Evolutionary conservation across 768 basidiomycete genomes (phyloP).

Genomic region (Mycena rebaudengoi): DNA sequence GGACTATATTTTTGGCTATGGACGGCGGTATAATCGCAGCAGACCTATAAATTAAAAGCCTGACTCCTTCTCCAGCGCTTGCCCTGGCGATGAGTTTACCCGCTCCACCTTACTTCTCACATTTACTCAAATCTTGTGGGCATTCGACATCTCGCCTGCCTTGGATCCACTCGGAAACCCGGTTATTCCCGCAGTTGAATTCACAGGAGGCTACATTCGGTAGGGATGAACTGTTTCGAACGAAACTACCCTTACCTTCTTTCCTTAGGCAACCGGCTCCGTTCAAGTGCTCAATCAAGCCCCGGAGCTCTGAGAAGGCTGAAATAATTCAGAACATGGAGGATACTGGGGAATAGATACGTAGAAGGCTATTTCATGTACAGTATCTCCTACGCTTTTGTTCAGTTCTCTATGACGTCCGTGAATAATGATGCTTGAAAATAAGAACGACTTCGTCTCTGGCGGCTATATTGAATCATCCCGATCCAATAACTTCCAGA

Average conservation of each 20-base stretch:
- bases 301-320: neutral
- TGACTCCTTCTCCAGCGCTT: neutral
- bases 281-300: neutral
- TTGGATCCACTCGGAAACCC: neutral
- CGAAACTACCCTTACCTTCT: neutral
- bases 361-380: too few species aligned
- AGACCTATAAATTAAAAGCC: neutral
- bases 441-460: too few species aligned
- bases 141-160: neutral
- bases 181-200: neutral
- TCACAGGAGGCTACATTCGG: neutral
- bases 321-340: neutral
- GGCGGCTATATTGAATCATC: too few species aligned
- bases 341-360: too few species aligned
- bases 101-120: neutral
- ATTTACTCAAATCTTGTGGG: neutral
- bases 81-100: neutral
- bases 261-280: neutral
- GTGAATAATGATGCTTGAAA: too few species aligned
- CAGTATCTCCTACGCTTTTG: too few species aligned
- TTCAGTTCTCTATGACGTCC: too few species aligned
- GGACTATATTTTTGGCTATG: neutral
- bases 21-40: neutral
- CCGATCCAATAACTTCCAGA: too few species aligned
- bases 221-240: neutral